Conservation (phyloP, 257 asterid genomes). For the Nemophila menziesii region DNA sequence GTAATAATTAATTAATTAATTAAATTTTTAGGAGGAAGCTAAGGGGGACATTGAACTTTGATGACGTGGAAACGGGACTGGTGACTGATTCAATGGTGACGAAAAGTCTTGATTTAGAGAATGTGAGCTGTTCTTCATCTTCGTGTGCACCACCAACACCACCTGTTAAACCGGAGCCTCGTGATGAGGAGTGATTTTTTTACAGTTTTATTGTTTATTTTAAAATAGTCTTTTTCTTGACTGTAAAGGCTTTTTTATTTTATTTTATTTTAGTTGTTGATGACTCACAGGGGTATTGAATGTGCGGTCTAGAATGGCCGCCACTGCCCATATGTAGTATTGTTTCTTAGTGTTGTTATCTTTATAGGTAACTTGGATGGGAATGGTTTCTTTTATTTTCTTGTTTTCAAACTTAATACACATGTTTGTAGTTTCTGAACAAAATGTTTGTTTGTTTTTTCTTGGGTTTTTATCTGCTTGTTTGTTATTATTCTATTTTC, state of each 20-base stretch:
- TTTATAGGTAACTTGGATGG: neutral
- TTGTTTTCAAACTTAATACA: too few species aligned
- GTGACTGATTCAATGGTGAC: constrained; percentile 85
- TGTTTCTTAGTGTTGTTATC: neutral
- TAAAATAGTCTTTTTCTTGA: neutral
- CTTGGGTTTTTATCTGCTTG: too few species aligned
- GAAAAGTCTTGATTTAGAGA: constrained; percentile 51
- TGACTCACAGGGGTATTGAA: neutral
- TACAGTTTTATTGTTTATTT: neutral
- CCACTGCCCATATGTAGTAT: constrained; percentile 38
- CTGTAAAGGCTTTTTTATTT: neutral
- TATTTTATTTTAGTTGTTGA: neutral
- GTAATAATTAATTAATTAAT: too few species aligned
- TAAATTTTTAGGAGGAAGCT: constrained; percentile 49
- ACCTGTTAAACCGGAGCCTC: constrained; percentile 67
- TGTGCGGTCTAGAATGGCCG: constrained; percentile 43
- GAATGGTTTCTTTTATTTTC: too few species aligned
- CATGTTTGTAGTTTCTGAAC: too few species aligned
- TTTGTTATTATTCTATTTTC: too few species aligned
- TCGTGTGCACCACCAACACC: constrained; percentile 16
- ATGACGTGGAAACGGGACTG: constrained; percentile 71
- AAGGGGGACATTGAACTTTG: constrained; percentile 66
- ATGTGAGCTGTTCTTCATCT: constrained; percentile 40
- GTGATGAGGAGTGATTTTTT: too few species aligned
- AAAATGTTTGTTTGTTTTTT: too few species aligned